A percentile compares a stretch with the other conserved stretches of the same genome.
These are phyloP conservation scores for Lathyrus sativus DNA, from an alignment of 306 rosid species.

Conservation along the genomic window DNA sequence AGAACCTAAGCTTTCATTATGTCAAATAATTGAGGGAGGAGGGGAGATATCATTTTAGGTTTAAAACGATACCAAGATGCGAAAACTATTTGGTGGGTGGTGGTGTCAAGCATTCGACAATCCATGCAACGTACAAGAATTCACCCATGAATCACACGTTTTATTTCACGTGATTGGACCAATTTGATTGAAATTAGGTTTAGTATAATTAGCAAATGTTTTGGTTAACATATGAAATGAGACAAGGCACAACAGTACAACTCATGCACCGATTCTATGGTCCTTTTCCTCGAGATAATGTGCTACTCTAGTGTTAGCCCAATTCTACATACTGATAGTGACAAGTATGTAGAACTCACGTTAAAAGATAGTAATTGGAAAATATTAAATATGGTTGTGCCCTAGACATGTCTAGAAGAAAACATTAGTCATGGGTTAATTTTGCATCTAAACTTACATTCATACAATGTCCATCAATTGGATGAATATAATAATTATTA, in stretches of 20 bases:
- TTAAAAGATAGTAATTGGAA: too few relatives aligned
- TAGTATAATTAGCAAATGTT: too few relatives aligned
- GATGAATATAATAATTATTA: too few relatives aligned
- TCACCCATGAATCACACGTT: constrained; percentile 10
- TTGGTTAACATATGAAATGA: too few relatives aligned
- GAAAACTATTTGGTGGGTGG: neutral
- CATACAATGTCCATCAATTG: too few relatives aligned
- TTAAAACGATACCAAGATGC: neutral
- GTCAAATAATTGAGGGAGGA: neutral
- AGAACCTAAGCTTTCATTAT: neutral
- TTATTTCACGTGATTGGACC: constrained; percentile 11
- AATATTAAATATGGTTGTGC: too few relatives aligned
- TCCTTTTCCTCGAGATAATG: neutral
- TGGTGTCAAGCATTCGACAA: neutral
- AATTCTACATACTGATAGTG: neutral
- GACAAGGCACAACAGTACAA: too few relatives aligned
- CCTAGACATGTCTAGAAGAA: too few relatives aligned
- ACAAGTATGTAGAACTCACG: too few relatives aligned
- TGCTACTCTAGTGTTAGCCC: neutral
- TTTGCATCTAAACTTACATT: too few relatives aligned
- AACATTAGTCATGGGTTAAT: too few relatives aligned
- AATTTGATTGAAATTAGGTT: neutral
- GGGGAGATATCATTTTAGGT: neutral
- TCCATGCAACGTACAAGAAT: constrained; percentile 6
- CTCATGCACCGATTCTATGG: too few relatives aligned